Evolutionary conservation across 2,329 filamentous ascomycete genomes (phyloP).

Genomic region (Leptographium galeiforme): DNA sequence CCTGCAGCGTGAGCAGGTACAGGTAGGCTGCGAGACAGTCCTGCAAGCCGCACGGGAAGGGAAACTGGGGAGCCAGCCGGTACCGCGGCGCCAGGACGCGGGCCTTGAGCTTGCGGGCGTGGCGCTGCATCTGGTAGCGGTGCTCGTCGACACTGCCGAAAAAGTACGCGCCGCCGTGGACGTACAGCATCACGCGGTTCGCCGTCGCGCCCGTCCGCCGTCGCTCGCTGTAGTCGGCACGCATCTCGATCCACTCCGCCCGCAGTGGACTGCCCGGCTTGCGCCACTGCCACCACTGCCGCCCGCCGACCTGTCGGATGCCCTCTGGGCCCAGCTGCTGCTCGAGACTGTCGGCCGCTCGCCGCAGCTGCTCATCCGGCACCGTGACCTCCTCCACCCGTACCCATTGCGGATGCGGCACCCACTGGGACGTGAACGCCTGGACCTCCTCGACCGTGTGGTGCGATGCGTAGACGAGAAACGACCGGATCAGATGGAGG

Average conservation of each 20-base stretch:
- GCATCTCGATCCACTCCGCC: slow-evolving; percentile 97
- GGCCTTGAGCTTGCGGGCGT: slow-evolving; percentile 86
- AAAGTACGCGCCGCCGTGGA: slow-evolving; percentile 90
- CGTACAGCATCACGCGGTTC: slow-evolving; percentile 77
- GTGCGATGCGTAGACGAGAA: slow-evolving; percentile 71
- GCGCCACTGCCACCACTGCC: slow-evolving; percentile 84
- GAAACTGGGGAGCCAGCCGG: slow-evolving; percentile 81
- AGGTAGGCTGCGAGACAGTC: slow-evolving; percentile 85
- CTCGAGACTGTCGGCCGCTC: slow-evolving; percentile 54
- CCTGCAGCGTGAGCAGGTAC: slow-evolving; percentile 61
- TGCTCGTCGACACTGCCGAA: slow-evolving; percentile 95
- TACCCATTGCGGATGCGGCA: slow-evolving; percentile 81
- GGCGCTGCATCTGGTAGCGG: slow-evolving; percentile 93
- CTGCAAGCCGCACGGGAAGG: slow-evolving; percentile 83
- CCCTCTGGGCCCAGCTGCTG: slow-evolving; percentile 68
- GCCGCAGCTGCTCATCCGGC: slow-evolving; percentile 45
- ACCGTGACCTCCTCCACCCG: slow-evolving; percentile 60
- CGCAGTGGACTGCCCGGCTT: slow-evolving; percentile 51
- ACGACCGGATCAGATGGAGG: slow-evolving; percentile 72
- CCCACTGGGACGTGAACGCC: slow-evolving; percentile 81
- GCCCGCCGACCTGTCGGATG: slow-evolving; percentile 62
- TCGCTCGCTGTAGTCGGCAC: slow-evolving; percentile 60
- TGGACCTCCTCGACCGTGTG: slow-evolving; percentile 91
- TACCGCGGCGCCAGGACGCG: slow-evolving; percentile 80
- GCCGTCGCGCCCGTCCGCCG: slow-evolving; percentile 45